A percentile compares a stretch with the other conserved stretches of the same genome.
Conservation (phyloP, 495 filamentous ascomycete genomes). For the Neurospora sp. region DNA sequence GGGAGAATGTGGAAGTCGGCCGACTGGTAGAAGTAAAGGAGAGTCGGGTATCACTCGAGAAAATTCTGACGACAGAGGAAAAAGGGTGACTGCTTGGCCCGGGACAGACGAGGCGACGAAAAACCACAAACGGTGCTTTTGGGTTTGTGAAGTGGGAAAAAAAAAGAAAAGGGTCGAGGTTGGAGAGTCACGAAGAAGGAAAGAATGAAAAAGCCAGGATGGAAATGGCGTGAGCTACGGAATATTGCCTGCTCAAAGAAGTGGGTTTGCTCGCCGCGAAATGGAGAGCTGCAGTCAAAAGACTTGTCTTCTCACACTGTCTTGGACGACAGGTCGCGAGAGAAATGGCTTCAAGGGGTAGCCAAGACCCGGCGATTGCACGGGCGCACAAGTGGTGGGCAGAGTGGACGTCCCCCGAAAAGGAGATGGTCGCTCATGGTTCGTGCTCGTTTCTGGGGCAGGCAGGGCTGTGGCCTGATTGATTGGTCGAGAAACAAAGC, state of each 20-base stretch:
- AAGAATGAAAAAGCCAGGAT: neutral
- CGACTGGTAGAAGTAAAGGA: neutral
- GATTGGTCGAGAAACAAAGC: neutral
- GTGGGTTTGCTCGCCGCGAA: neutral
- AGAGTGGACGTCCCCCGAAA: neutral
- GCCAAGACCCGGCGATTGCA: neutral
- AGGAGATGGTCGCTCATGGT: neutral
- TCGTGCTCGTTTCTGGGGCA: neutral
- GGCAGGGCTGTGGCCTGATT: neutral
- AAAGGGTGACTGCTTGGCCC: neutral
- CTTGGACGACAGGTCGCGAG: neutral
- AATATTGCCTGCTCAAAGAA: neutral
- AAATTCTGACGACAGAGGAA: neutral
- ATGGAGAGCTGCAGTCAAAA: neutral
- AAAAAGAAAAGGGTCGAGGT: neutral
- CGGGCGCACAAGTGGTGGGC: neutral
- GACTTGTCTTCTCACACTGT: neutral
- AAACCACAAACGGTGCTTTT: neutral
- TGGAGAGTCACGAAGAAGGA: neutral
- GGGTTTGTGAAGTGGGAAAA: neutral
- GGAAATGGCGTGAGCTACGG: neutral
- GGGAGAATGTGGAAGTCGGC: neutral
- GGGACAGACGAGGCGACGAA: neutral
- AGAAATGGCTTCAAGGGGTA: neutral
- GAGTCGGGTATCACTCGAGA: neutral